Percentiles rank a stretch among this genome's conserved stretches.
Evolutionary conservation across 2,329 filamentous ascomycete genomes (phyloP).

Genomic region (Lecanoromycetidae sp.): DNA sequence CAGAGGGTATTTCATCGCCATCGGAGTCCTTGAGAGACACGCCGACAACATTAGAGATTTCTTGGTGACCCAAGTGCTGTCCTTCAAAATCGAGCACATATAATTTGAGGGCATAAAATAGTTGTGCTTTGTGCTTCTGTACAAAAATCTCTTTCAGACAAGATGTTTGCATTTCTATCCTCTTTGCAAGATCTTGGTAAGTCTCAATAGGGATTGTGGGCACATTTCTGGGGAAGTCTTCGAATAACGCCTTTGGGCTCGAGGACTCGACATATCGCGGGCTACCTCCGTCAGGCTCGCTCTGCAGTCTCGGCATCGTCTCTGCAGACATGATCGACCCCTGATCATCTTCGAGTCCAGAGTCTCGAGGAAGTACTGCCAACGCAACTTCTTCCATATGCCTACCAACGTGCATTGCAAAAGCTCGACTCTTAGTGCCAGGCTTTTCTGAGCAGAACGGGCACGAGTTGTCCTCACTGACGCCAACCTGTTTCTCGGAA

Average conservation of each 20-base stretch:
- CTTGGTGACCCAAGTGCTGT: background rate
- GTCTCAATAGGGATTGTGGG: background rate
- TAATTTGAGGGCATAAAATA: background rate
- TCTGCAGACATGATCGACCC: background rate
- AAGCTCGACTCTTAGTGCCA: background rate
- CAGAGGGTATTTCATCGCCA: background rate
- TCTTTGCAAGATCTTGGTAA: no score
- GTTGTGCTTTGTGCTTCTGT: background rate
- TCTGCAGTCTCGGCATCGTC: background rate
- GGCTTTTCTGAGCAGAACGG: background rate
- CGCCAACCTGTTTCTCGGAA: background rate
- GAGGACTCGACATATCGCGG: no score
- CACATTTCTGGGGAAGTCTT: background rate
- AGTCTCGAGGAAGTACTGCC: conserved; percentile 5
- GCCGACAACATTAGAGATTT: background rate
- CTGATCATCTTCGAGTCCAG: background rate
- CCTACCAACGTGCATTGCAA: conserved; percentile 5
- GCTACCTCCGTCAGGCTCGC: no score
- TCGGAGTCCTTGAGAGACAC: background rate
- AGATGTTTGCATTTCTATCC: no score
- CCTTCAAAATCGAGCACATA: background rate
- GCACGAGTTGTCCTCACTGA: background rate
- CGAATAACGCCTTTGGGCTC: no score
- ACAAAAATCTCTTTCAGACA: background rate
- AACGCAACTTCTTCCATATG: conserved; percentile 11